Evolutionary conservation across 495 filamentous ascomycete species (phyloP).

Genomic region (Aspergillus sclerotioniger): DNA sequence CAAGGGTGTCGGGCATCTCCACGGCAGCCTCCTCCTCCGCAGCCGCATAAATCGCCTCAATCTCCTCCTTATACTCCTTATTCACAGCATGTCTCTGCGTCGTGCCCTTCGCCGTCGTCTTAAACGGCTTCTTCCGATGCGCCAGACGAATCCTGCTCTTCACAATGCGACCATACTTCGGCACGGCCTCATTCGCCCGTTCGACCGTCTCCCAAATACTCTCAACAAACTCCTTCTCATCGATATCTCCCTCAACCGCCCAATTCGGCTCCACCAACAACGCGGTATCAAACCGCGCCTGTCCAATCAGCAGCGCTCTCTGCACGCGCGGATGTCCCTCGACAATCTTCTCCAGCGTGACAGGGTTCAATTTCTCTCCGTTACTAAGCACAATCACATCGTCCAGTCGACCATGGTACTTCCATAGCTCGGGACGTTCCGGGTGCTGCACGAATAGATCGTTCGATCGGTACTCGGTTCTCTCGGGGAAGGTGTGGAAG

Average conservation of each 20-base stretch:
- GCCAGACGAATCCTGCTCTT: constrained; percentile 34
- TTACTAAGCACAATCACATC: constrained; percentile 61
- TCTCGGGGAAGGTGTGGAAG: constrained; percentile 51
- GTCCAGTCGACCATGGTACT: constrained; percentile 51
- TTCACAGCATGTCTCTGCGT: constrained; percentile 47
- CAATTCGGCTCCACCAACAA: constrained; percentile 45
- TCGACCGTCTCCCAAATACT: constrained; percentile 44
- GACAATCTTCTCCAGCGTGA: constrained; percentile 49
- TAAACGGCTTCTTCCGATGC: constrained; percentile 49
- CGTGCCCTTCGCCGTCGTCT: constrained; percentile 54
- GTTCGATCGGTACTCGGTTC: constrained; percentile 50
- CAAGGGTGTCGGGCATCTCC: background rate
- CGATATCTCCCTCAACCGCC: constrained; percentile 1
- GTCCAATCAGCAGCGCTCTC: constrained; percentile 51
- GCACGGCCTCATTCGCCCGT: constrained; percentile 41
- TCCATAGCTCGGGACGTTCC: constrained; percentile 43
- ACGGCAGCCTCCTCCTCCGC: background rate
- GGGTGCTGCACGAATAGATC: constrained; percentile 56
- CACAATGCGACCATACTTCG: constrained; percentile 40
- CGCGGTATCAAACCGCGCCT: constrained; percentile 41
- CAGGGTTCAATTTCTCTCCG: constrained; percentile 60
- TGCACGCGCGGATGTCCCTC: constrained; percentile 41
- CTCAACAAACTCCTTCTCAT: constrained; percentile 23
- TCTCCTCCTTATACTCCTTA: constrained; percentile 51
- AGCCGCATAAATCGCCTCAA: constrained; percentile 46